Conservation (phyloP, 1,139 yeast species). For the Diutina catenulata region DNA sequence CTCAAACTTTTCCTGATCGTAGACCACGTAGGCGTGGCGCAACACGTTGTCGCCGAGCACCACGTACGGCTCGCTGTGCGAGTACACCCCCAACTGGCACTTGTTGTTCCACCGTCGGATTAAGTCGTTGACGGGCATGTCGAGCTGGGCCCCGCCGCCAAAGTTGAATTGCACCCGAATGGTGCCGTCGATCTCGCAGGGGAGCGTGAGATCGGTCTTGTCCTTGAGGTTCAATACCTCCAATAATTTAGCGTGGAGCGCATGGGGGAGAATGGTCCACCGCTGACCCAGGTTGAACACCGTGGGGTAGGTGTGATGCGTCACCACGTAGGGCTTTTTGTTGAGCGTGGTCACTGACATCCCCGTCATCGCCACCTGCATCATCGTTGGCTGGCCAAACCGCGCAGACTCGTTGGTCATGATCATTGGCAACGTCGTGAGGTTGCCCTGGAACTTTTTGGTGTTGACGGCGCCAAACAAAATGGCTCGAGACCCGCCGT, state of each 20-base stretch:
- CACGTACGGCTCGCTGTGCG: not conserved
- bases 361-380: not conserved
- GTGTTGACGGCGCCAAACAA: constrained; percentile 4
- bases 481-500: not conserved
- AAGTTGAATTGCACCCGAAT: constrained; percentile 1
- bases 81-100: not conserved
- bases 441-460: constrained; percentile 3
- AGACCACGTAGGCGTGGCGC: constrained; percentile 66
- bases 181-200: constrained; percentile 2
- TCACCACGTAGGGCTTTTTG: not conserved
- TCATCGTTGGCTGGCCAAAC: not conserved
- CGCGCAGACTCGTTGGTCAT: not conserved
- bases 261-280: not conserved
- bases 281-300: constrained; percentile 1
- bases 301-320: constrained; percentile 1
- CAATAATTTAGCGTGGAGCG: not conserved
- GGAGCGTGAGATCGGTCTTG: not conserved
- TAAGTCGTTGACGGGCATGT: constrained; percentile 1
- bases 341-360: not conserved
- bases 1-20: constrained; percentile 54
- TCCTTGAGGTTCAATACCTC: not conserved
- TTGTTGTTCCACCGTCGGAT: not conserved
- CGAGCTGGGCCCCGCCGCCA: constrained; percentile 1
- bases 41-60: constrained; percentile 61
- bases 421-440: constrained; percentile 3